Base-by-base conservation (phyloP, 768 basidiomycete genomes). In the Boletus reticuloceps region DNA sequence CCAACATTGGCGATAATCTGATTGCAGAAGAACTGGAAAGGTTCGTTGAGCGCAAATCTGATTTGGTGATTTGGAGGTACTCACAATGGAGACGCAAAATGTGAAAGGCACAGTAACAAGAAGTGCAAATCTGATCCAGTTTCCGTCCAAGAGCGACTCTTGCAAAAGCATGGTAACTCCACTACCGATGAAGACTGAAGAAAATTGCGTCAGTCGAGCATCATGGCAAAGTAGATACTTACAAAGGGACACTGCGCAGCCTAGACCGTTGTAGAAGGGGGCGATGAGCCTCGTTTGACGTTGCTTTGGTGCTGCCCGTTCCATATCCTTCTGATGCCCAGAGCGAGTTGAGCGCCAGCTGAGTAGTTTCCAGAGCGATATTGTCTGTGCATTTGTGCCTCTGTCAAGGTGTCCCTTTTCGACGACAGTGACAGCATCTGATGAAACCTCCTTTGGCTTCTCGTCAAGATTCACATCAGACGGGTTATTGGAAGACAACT, bases 51-150 rank as follows among this genome's bases (percentile, higher is more conserved):
- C 34, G 39, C 27, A 29, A 36, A 44, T 44, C 37, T 25, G 11
- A 27, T 17, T 2, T 12, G 14, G 17, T 20, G 50, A 54, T 2
- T 6, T 10, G 37, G 27, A 43, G 45, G 47, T 3, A 75, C 84
- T 69, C 64, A 89, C 89, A 63, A 92, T 67, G 4, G 87, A 83
- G 8, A 94, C 79, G 55, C 89, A 92, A 60, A 89, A 81, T 7
- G 91, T 75, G 66, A 91, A 82, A 0, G 92, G 92, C 0, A 77
- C 70, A 1, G 88, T 83, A 14, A 69, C 77, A 11, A 91, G 58
- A 2, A 95, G 79, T 4, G 77, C 81, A 53, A 94, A 91, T 11
- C 92, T 80, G 1, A 57, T 70, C 65, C 77, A 85, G 19, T 77
- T 65, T 19, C 81, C 77, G 64, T 94, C 94, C 46, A 91, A 71